These are phyloP conservation scores for Podila horticola DNA, from an alignment of 192 early-diverging fungal species.

Conservation along the genomic window DNA sequence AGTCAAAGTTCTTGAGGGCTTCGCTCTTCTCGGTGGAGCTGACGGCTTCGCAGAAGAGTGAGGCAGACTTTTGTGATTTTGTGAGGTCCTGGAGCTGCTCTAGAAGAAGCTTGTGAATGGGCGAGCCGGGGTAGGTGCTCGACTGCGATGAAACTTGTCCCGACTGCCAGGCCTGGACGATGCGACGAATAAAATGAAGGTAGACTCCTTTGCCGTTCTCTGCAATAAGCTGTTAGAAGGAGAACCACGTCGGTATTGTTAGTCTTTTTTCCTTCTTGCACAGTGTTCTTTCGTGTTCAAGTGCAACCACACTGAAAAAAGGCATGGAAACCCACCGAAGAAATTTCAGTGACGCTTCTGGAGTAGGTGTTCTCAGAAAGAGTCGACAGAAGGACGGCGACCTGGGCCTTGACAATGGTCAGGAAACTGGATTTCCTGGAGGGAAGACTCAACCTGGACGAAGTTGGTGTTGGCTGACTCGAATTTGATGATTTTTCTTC, in stretches of 20 bases:
- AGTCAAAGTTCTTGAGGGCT: slow-evolving; percentile 55
- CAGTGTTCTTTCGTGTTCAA: neutral
- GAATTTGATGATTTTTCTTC: slow-evolving; percentile 60
- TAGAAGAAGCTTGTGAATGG: slow-evolving; percentile 53
- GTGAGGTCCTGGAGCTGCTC: slow-evolving; percentile 49
- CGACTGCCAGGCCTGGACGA: slow-evolving; percentile 49
- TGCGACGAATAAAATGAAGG: slow-evolving; percentile 59
- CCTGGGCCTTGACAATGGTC: slow-evolving; percentile 69
- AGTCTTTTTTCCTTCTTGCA: slow-evolving; percentile 1
- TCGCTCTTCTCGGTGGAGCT: slow-evolving; percentile 56
- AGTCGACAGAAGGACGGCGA: slow-evolving; percentile 60
- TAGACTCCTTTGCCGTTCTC: slow-evolving; percentile 62
- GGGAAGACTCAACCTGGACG: slow-evolving; percentile 56
- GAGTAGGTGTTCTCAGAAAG: slow-evolving; percentile 63
- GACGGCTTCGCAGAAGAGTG: slow-evolving; percentile 57
- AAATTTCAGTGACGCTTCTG: slow-evolving; percentile 60
- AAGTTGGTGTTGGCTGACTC: slow-evolving; percentile 56
- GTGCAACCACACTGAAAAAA: neutral
- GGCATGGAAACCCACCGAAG: slow-evolving; percentile 51
- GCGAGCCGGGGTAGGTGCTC: slow-evolving; percentile 33
- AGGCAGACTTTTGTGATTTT: slow-evolving; percentile 42
- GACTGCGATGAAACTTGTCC: slow-evolving; percentile 27
- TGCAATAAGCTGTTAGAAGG: slow-evolving; percentile 53
- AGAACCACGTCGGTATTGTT: neutral
- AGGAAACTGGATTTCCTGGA: slow-evolving; percentile 59